Percentiles rank a stretch among this genome's conserved stretches.
Conservation (phyloP, 768 basidiomycete species). For the Plicaturopsis crispa region DNA sequence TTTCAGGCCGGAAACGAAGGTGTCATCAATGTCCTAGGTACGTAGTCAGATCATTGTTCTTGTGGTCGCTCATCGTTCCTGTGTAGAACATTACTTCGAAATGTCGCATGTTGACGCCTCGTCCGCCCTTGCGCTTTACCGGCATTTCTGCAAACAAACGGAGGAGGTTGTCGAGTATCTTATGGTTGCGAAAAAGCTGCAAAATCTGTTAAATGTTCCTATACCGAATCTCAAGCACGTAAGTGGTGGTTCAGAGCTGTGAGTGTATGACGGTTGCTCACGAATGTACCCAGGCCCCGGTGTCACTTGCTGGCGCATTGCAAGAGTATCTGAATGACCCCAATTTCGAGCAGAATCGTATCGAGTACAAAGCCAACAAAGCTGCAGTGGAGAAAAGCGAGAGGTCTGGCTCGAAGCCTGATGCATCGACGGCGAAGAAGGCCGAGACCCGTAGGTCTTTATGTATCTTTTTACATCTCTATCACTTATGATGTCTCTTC, state of each 20-base stretch:
- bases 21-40: slow-evolving; percentile 73
- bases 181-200: slow-evolving; percentile 84
- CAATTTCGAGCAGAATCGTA: slow-evolving; percentile 91
- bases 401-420: slow-evolving; percentile 11
- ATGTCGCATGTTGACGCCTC: slow-evolving; percentile 93
- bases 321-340: slow-evolving; percentile 96
- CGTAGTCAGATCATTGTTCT: slow-evolving; percentile 26
- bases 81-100: slow-evolving; percentile 89
- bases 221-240: slow-evolving; percentile 93
- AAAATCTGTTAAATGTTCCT: slow-evolving; percentile 88
- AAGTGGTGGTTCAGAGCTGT: slow-evolving; percentile 15
- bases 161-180: slow-evolving; percentile 91
- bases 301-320: slow-evolving; percentile 86
- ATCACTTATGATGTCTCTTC: not conserved
- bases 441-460: slow-evolving; percentile 21
- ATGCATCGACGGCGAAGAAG: slow-evolving; percentile 15
- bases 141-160: slow-evolving; percentile 90
- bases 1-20: slow-evolving; percentile 98
- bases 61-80: slow-evolving; percentile 9
- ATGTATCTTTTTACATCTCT: not conserved
- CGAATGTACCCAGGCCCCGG: slow-evolving; percentile 61
- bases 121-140: slow-evolving; percentile 81
- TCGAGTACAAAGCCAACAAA: slow-evolving; percentile 86
- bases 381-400: slow-evolving; percentile 42
- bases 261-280: not conserved